phyloP scores from a whole-genome alignment of 2,329 filamentous ascomycete species.

The Xylaria sp. region DNA sequence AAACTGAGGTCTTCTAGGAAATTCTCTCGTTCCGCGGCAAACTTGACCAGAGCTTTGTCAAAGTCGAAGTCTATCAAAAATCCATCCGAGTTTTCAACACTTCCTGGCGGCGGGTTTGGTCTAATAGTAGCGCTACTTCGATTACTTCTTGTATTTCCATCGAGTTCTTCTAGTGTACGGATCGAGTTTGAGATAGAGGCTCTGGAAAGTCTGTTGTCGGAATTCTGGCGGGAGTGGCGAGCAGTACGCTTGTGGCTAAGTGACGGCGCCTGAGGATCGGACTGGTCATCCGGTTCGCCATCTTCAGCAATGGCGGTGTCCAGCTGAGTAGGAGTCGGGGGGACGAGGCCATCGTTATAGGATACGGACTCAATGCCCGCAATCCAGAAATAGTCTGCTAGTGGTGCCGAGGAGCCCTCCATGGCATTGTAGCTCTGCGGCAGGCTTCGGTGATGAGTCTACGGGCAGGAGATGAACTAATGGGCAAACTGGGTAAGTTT shows the following conservation, averaged over 20 bases:
- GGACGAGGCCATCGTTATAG: conserved; percentile 66
- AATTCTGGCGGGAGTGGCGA: conserved; percentile 71
- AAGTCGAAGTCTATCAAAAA: conserved; percentile 82
- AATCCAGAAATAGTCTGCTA: conserved; percentile 82
- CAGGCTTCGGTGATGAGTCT: conserved; percentile 33
- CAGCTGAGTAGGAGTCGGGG: conserved; percentile 55
- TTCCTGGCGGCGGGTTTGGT: conserved; percentile 51
- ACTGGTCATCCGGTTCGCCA: conserved; percentile 64
- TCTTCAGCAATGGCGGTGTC: conserved; percentile 72
- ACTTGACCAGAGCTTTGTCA: conserved; percentile 91
- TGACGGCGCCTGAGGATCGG: conserved; percentile 46
- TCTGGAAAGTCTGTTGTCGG: conserved; percentile 68
- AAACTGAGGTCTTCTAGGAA: conserved; percentile 94
- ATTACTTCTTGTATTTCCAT: conserved; percentile 70
- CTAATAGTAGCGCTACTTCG: conserved; percentile 74
- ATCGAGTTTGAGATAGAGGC: conserved; percentile 62
- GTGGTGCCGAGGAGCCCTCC: conserved; percentile 70
- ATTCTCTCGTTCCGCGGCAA: conserved; percentile 91
- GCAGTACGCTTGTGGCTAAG: conserved; percentile 56
- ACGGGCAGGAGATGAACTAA: conserved; percentile 12
- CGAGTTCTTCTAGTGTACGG: conserved; percentile 66
- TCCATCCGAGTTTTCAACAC: conserved; percentile 49
- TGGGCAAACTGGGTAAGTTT: conserved; percentile 13
- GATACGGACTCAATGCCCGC: conserved; percentile 75
- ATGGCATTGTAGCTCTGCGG: conserved; percentile 57